Conservation (phyloP, 139 green algal genomes). For the Ostreobium quekettii region DNA sequence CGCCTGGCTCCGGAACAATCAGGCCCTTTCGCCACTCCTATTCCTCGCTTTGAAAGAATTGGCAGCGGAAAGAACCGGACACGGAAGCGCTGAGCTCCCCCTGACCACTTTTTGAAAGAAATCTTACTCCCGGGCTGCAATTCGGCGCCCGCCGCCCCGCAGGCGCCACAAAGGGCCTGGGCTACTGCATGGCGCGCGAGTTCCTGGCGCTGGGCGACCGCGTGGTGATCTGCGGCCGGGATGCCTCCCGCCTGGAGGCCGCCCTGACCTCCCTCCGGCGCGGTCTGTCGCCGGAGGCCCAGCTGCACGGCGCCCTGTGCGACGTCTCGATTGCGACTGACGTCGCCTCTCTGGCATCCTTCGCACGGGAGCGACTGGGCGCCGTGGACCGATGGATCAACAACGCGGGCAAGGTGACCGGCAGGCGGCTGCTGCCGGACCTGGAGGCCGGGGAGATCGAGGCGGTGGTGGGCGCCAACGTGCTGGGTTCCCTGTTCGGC, state of each 20-base stretch:
- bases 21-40: not conserved
- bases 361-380: slow-evolving; percentile 30
- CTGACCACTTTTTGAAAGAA: not conserved
- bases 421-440: slow-evolving; percentile 40
- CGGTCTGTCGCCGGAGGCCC: slow-evolving; percentile 1
- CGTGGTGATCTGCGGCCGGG: slow-evolving; percentile 40
- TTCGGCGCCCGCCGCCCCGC: not conserved
- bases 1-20: not conserved
- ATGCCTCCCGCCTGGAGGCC: slow-evolving; percentile 23
- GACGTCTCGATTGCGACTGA: slow-evolving; percentile 35
- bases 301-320: slow-evolving; percentile 19
- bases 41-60: not conserved
- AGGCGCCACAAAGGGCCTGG: slow-evolving; percentile 36
- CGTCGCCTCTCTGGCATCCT: slow-evolving; percentile 30
- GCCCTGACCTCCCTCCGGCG: slow-evolving; percentile 23
- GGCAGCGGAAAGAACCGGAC: no score
- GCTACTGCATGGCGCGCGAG: slow-evolving; percentile 43
- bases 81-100: not conserved
- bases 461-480: slow-evolving; percentile 41
- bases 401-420: slow-evolving; percentile 48
- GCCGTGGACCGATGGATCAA: slow-evolving; percentile 52
- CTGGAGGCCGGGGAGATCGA: slow-evolving; percentile 32
- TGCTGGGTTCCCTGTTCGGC: slow-evolving; percentile 43
- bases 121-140: not conserved
- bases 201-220: slow-evolving; percentile 49